Base-by-base conservation (phyloP, 805 yeast species). In the Schizosaccharomyces osmophilus region DNA sequence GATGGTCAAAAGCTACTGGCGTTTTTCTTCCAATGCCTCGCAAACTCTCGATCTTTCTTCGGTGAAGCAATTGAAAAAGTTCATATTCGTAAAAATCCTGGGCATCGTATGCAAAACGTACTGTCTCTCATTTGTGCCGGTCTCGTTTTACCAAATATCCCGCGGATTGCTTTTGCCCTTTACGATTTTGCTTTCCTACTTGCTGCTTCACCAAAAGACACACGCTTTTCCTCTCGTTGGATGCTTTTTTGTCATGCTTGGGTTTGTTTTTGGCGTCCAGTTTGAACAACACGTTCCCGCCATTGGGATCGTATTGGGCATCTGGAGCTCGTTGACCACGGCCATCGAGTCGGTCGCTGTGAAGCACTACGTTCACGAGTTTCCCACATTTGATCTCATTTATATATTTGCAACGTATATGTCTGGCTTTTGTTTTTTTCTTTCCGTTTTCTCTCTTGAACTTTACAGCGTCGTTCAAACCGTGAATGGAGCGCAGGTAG, bases 81-180 rank as follows among this genome's bases (percentile, higher is more conserved):
- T 51, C 15, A 29, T 51, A 1, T 26, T 51, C 36, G 60, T 57
- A 2, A 57, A 57, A 42, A 41, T 59, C 15, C 24, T 59, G 11
- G 61, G 55, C 36, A 31, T 59, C 36, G 54, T 59, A 9, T 17
- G 51, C 15, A 59, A 59, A 26, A 59, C 61, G 3, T 59, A 59
- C 39, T 59, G 61, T 31, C 55, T 59, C 22, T 55, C 61, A 2
- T 22, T 22, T 43, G 61, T 59, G 5, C 39, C 48, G 17, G 61
- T 43, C 24, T 59, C 61, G 4, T 59, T 59, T 48, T 59, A 59
- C 55, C 61, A 59, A 45, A 59, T 59, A 17, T 41, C 55, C 22
- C 54, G 61, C 8, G 61, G 61, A 15, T 48, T 59, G n/a, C 55
- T 59, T n/a, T 54, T 59, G 15, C 61, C 61, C n/a, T 43, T 59